Evolutionary conservation across 345 rosid genomes (phyloP), one percentile per base, ranked within the genome.

Genomic region (Euphorbia tirucalli): DNA sequence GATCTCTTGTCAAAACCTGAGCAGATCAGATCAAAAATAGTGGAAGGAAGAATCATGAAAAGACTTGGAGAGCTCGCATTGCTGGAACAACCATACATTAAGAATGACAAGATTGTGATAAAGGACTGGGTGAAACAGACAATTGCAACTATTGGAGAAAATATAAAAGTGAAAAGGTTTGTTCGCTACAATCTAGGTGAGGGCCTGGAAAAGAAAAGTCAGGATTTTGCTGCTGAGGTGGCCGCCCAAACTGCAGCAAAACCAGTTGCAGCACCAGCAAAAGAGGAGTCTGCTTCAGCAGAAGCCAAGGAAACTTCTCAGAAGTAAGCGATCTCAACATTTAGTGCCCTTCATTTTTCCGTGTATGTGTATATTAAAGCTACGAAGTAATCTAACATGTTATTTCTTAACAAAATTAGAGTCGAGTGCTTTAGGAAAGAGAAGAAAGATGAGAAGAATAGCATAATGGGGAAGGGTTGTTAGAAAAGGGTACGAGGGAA

Each of bases 171-270:
- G 43, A 90, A 84, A 81, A 88, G 97, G 74, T 94, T 92, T 30
- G 83, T 90, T 60, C 84, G 96, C 69, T 90, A 81, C 85, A 92
- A 90, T 78, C 97, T 92, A 11, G 97, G 98, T 49, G 97, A 94
- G 77, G 98, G 98, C 54, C 77, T 92, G 78, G 87, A 90, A 86
- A 94, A 87, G 83, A 94, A 87, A 84, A 92, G 89, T 72, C 97
- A 89, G 81, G 97, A 92, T 81, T 92, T 94, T 81, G 96, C 96
- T 78, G 95, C 95, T 21, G 98, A 94, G 77, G 98, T 94, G 28
- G 96, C 97, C 55, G 97, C 98, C 7, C 98, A 94, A 84, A 87
- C 93, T 28, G 83, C 95, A 39, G 86, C 91, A 22, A 92, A 85
- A 74, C 75, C 90, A 2, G 76, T 70, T 24, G 28, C 88, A 22